phyloP scores from a whole-genome alignment of 176 grass and related monocot genomes.

The Oropetium thomaeum region DNA sequence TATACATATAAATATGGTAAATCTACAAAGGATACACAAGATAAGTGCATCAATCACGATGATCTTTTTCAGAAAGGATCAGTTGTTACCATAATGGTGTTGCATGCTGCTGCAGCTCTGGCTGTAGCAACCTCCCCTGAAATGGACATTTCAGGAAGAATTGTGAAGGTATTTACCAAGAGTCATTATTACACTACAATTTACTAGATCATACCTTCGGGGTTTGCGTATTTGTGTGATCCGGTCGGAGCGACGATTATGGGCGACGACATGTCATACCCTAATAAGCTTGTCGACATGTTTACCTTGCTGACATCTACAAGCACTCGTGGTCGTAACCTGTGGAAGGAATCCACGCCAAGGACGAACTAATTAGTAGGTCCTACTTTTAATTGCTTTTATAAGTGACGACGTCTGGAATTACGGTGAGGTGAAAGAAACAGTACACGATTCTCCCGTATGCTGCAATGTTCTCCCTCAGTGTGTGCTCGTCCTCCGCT shows the following conservation, averaged over 20 bases:
- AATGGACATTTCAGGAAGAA: slow-evolving; percentile 20
- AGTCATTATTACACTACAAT: neutral
- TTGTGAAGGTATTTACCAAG: neutral
- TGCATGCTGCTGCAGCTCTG: slow-evolving; percentile 82
- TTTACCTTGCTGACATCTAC: slow-evolving; percentile 83
- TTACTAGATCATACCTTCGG: slow-evolving; percentile 61
- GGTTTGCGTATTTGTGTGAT: slow-evolving; percentile 60
- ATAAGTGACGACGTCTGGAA: neutral
- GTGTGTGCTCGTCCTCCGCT: slow-evolving; percentile 78
- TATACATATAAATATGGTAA: slow-evolving; percentile 23
- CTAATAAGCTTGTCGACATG: slow-evolving; percentile 72
- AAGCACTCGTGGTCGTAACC: slow-evolving; percentile 84
- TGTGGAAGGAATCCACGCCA: slow-evolving; percentile 18
- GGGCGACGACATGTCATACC: slow-evolving; percentile 61
- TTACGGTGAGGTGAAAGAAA: neutral
- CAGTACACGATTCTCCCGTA: slow-evolving; percentile 71
- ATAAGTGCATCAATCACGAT: neutral
- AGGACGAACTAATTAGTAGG: neutral
- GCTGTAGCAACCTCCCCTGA: slow-evolving; percentile 86
- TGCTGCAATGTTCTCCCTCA: slow-evolving; percentile 79
- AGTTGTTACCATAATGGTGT: slow-evolving; percentile 60
- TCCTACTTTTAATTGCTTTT: neutral
- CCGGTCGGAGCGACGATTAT: slow-evolving; percentile 79
- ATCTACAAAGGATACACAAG: neutral
- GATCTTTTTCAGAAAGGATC: neutral